Evolutionary conservation across 2,329 filamentous ascomycete genomes (phyloP).

Genomic region (Colletotrichum spaethianum): DNA sequence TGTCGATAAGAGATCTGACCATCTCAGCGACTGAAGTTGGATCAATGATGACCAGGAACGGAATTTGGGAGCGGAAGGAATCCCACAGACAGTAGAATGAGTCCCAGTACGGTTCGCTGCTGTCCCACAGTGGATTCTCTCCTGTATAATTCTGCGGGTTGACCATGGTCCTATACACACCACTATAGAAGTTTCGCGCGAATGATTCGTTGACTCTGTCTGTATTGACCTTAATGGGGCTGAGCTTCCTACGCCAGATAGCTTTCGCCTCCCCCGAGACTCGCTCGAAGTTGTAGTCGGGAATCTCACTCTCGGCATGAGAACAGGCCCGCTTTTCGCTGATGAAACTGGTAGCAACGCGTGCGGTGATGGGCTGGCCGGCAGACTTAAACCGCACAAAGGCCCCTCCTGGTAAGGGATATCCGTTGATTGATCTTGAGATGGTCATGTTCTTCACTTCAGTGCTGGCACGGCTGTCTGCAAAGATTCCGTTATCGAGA

Average conservation of each 20-base stretch:
- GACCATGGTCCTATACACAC: slow-evolving; percentile 80
- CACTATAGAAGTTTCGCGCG: slow-evolving; percentile 78
- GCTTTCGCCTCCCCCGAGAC: slow-evolving; percentile 66
- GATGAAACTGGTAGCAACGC: slow-evolving; percentile 80
- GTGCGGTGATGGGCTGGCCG: slow-evolving; percentile 69
- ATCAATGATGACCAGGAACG: slow-evolving; percentile 78
- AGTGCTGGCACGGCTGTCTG: slow-evolving; percentile 67
- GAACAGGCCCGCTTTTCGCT: slow-evolving; percentile 75
- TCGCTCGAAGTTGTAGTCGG: slow-evolving; percentile 73
- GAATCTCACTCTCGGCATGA: slow-evolving; percentile 79
- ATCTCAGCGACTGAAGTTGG: slow-evolving; percentile 75
- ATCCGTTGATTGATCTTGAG: slow-evolving; percentile 65
- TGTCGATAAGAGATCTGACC: slow-evolving; percentile 80
- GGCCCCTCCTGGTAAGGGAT: slow-evolving; percentile 72
- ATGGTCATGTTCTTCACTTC: slow-evolving; percentile 63
- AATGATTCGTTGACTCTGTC: slow-evolving; percentile 66
- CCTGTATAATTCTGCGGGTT: slow-evolving; percentile 82
- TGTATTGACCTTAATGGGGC: slow-evolving; percentile 68
- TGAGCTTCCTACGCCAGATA: slow-evolving; percentile 74
- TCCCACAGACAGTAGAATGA: slow-evolving; percentile 86
- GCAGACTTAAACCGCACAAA: slow-evolving; percentile 71
- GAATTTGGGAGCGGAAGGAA: slow-evolving; percentile 77
- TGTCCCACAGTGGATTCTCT: slow-evolving; percentile 78
- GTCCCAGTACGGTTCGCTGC: slow-evolving; percentile 79
- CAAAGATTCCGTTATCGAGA: slow-evolving; percentile 73